Base-by-base conservation (phyloP, 805 yeast species). In the Wickerhamiella azyma region DNA sequence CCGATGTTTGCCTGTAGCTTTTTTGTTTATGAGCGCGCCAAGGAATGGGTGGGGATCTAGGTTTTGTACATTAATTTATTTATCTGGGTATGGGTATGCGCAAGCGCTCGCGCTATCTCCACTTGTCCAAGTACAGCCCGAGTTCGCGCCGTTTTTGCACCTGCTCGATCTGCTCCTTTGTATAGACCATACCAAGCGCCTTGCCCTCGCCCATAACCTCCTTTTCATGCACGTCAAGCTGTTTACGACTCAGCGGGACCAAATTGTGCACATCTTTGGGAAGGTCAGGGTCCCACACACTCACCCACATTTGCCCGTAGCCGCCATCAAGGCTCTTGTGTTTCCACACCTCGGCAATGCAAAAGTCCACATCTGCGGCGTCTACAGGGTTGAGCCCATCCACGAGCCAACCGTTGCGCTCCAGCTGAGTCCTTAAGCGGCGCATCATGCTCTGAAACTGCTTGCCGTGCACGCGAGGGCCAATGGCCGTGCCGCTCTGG, bases 1-100 rank as follows among this genome's bases (percentile, higher is more conserved):
- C 98, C 98, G 8, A 92, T 92, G 98, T 89, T 80, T 57, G 94
- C 97, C 32, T 88, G 96, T 62, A 81, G 96, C 13, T 89, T 89
- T 63, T 88, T 76, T 60, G 96, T 89, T 32, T 92, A 92, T 64
- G 98, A 89, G 64, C 71, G 95, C 49, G 71, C 79, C 65, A 92
- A 92, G 66, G 66, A 67, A 54, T 62, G 69, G 45, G 63, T 92
- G 45, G 82, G 84, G 37, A 82, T 86, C 39, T 78, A 55, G 47
- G 16, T 16, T 29, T 10, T 30, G 37, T 33, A 26, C 9, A 14
- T 9, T 26, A 26, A 19, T 41, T 37, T 32, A 21, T 41, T 24
- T 29, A 41, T 29, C 14, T 29, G 18, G 14, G 8, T 40, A n/a
- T 14, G 33, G 33, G 14, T n/a, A 28, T 5, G n/a, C 5, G 30